These are phyloP conservation scores for Coffea canephora DNA, from an alignment of 257 asterid genomes.

Conservation along the genomic window DNA sequence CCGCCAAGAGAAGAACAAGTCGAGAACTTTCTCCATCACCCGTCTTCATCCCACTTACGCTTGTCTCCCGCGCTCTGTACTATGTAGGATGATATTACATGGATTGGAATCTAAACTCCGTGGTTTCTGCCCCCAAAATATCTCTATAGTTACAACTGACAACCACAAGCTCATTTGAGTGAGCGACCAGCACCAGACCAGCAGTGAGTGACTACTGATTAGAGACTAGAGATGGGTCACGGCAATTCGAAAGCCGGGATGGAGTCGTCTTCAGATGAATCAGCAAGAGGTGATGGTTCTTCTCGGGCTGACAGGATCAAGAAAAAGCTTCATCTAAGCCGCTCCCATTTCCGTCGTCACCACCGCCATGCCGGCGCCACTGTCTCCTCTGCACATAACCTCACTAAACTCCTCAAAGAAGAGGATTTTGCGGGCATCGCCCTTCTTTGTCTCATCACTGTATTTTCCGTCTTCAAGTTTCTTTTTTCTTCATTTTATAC, in stretches of 20 bases:
- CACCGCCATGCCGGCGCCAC: slow-evolving; percentile 32
- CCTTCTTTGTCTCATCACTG: slow-evolving; percentile 58
- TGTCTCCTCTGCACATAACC: slow-evolving; percentile 5
- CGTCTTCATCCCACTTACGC: too few species aligned
- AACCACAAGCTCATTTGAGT: too few species aligned
- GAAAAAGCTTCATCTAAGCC: slow-evolving; percentile 53
- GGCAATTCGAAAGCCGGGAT: slow-evolving; percentile 47
- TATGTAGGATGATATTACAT: too few species aligned
- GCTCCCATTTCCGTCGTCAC: slow-evolving; percentile 45
- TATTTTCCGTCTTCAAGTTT: slow-evolving; percentile 18
- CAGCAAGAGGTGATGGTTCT: slow-evolving; percentile 27
- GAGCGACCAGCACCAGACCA: too few species aligned
- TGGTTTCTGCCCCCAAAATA: too few species aligned
- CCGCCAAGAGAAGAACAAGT: too few species aligned
- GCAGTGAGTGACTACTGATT: too few species aligned
- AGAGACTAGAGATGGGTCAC: slow-evolving; percentile 49
- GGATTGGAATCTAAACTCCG: too few species aligned
- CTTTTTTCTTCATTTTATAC: background rate
- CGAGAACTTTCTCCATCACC: too few species aligned
- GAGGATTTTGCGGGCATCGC: slow-evolving; percentile 94
- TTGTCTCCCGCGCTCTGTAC: too few species aligned
- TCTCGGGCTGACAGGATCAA: slow-evolving; percentile 54
- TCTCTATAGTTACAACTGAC: too few species aligned
- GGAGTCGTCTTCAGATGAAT: slow-evolving; percentile 38
- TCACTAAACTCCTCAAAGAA: slow-evolving; percentile 48